Evolutionary conservation across 2,329 filamentous ascomycete species (phyloP).

Genomic region (Pseudogymnoascus sp.): DNA sequence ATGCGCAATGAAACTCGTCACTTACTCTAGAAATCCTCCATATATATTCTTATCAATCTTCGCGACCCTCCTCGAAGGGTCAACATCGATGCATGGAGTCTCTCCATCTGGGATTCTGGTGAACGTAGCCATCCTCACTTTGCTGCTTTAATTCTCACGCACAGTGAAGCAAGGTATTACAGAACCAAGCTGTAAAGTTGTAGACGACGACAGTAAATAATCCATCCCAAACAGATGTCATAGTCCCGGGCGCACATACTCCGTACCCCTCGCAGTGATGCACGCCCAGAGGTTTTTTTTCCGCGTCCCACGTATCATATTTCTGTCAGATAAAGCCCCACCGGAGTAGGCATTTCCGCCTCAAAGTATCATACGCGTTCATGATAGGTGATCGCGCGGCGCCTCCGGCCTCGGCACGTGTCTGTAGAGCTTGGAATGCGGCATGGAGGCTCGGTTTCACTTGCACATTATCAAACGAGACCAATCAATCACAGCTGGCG

Average conservation of each 20-base stretch:
- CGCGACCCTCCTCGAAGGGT: slow-evolving; percentile 57
- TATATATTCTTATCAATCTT: slow-evolving; percentile 66
- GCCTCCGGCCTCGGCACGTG: neutral
- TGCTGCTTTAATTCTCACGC: neutral
- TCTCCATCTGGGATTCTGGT: slow-evolving; percentile 57
- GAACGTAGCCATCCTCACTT: slow-evolving; percentile 58
- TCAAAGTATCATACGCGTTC: neutral
- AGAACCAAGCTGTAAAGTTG: neutral
- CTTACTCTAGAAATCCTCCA: slow-evolving; percentile 76
- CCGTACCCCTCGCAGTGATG: neutral
- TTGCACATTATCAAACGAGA: neutral
- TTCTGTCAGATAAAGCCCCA: neutral
- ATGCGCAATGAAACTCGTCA: slow-evolving; percentile 11
- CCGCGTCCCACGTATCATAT: neutral
- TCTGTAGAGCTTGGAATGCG: neutral
- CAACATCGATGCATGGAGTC: slow-evolving; percentile 57
- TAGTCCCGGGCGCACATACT: neutral
- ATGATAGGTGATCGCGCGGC: neutral
- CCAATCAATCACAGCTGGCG: neutral
- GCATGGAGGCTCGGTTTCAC: neutral
- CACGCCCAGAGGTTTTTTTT: neutral
- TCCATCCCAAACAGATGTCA: neutral
- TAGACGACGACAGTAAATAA: neutral
- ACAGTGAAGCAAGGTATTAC: neutral
- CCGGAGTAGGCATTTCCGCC: neutral